Conservation (phyloP, 345 rosid species). For the Salix purpurea region DNA sequence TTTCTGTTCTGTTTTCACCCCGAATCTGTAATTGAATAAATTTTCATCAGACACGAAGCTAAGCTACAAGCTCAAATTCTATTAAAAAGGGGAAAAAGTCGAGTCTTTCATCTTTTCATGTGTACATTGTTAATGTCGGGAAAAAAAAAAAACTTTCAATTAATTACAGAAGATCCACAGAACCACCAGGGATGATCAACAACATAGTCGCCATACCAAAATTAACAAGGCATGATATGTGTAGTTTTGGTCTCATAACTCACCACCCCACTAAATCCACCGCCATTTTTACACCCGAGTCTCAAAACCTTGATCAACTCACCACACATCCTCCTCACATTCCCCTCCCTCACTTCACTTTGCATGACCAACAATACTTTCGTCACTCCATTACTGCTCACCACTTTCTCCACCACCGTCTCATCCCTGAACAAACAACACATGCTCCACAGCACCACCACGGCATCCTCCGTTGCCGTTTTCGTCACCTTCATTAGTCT, state of each 20-base stretch:
- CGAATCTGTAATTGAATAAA: not conserved
- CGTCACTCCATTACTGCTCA: conserved; percentile 14
- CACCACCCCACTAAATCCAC: not conserved
- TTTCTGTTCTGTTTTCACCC: no score
- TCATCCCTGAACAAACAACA: conserved; percentile 17
- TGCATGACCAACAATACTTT: conserved; percentile 26
- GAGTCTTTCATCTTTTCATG: not conserved
- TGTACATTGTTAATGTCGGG: not conserved
- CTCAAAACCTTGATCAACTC: conserved; percentile 31
- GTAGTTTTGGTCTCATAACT: conserved; percentile 39
- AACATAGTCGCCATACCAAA: not conserved
- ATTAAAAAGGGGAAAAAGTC: not conserved
- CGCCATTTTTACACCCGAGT: conserved; percentile 2
- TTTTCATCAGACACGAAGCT: not conserved
- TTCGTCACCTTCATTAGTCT: conserved; percentile 23
- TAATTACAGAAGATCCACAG: not conserved
- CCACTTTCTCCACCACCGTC: conserved; percentile 19
- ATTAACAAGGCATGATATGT: conserved; percentile 45
- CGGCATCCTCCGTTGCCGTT: conserved; percentile 26
- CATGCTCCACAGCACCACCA: conserved; percentile 20
- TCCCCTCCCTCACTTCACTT: conserved; percentile 22
- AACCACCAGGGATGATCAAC: not conserved
- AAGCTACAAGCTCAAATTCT: not conserved
- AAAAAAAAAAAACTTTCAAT: not conserved
- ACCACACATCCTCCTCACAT: conserved; percentile 12